Evolutionary conservation across 148 eudicot genomes (phyloP), one percentile per base, ranked within the genome.

Genomic region (Mesembryanthemum crystallinum): DNA sequence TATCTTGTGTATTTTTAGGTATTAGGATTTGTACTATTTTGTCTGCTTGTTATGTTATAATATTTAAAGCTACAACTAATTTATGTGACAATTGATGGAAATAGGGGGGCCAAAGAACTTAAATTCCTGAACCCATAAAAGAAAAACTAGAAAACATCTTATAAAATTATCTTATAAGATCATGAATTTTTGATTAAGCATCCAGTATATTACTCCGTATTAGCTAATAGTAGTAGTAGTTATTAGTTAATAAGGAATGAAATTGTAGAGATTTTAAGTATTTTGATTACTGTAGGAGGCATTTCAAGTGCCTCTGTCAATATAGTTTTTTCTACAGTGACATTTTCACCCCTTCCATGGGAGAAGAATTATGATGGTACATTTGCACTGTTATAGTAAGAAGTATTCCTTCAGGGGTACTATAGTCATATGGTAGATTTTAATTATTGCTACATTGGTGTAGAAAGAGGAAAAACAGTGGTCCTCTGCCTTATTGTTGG

Each of bases 401-500:
- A 55, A 20, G 3, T 35, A 35, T 2, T 3, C 4, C 39, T 35
- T 5, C 54, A 74, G 81, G 86, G 85, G 74, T 30, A 83, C 77
- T 76, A 43, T 79, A 66, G 85, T 81, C 81, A 86, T 81, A 28
- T 37, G 21, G 35, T 7, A 14, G 13, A 61, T 72, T 47, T n/a
- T 67, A 79, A 83, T 81, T 33, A 81, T 79, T 81, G 83, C 39
- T 61, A 58, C 64, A n/a, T 73, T 72, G 74, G 7, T 67, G 71
- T 30, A 47, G 61, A 70, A 77, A 73, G 21, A 57, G 54, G 69
- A 37, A 83, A 51, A 64, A 70, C 63, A 71, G 90, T 87, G 90
- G 92, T 85, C 90, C 87, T 77, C 30, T 39, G 63, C 70, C 69
- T 24, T 76, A 66, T 80, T 72, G 80, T 81, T 77, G 76, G 83